Conservation (phyloP, 2,329 filamentous ascomycete species). For the Stachybotrys echinatus region DNA sequence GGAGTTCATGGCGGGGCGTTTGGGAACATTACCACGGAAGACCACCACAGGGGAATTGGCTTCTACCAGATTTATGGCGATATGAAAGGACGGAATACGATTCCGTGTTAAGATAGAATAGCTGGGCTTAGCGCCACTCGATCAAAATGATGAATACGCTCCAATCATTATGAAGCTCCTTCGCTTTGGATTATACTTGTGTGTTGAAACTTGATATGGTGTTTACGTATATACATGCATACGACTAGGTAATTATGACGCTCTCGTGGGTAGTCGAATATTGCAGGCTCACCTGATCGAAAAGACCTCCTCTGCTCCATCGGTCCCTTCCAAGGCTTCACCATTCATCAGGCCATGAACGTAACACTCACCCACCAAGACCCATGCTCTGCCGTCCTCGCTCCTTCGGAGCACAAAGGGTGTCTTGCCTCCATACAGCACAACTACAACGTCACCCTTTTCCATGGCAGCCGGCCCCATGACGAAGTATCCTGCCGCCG, state of each 20-base stretch:
- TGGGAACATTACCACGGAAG: background rate
- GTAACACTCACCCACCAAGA: slow-evolving; percentile 29
- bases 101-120: background rate
- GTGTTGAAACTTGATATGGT: too few relatives aligned
- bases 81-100: background rate
- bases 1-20: background rate
- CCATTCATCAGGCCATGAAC: slow-evolving; percentile 31
- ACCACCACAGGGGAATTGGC: background rate
- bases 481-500: slow-evolving; percentile 23
- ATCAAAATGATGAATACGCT: background rate
- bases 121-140: background rate
- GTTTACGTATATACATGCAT: too few relatives aligned
- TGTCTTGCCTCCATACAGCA: slow-evolving; percentile 25
- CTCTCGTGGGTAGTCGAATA: too few relatives aligned
- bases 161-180: too few relatives aligned
- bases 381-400: slow-evolving; percentile 12
- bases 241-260: too few relatives aligned
- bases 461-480: slow-evolving; percentile 24
- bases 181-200: too few relatives aligned
- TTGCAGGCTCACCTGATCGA: slow-evolving; percentile 14
- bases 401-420: slow-evolving; percentile 23
- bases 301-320: slow-evolving; percentile 21
- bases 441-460: slow-evolving; percentile 21
- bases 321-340: slow-evolving; percentile 18
- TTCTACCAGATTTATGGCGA: background rate